Evolutionary conservation across 768 basidiomycete genomes (phyloP).

Genomic region (Mycena crocata): DNA sequence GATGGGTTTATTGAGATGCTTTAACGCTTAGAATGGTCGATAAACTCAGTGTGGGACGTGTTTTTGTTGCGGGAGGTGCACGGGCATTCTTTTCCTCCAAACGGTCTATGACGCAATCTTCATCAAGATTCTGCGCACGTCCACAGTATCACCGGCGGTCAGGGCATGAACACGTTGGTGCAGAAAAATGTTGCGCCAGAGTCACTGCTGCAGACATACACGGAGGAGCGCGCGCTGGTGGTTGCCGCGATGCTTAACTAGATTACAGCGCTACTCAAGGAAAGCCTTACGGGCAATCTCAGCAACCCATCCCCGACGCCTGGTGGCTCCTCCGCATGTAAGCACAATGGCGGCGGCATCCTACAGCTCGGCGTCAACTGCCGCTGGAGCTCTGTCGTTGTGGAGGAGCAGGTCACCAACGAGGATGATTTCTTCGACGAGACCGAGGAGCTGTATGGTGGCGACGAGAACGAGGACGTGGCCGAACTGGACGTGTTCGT

Average conservation of each 20-base stretch:
- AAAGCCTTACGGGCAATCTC: slow-evolving; percentile 46
- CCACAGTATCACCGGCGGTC: slow-evolving; percentile 34
- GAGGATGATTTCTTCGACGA: slow-evolving; percentile 29
- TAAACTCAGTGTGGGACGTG: slow-evolving; percentile 51
- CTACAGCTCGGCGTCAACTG: slow-evolving; percentile 50
- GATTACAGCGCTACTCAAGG: slow-evolving; percentile 35
- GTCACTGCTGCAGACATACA: slow-evolving; percentile 39
- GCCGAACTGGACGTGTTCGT: slow-evolving; percentile 35
- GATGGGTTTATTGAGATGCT: not conserved
- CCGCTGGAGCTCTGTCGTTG: slow-evolving; percentile 47
- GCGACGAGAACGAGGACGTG: slow-evolving; percentile 30
- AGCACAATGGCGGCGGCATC: slow-evolving; percentile 37
- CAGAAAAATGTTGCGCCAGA: slow-evolving; percentile 33
- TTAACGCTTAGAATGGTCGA: slow-evolving; percentile 50
- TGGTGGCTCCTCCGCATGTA: slow-evolving; percentile 21
- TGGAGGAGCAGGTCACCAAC: slow-evolving; percentile 50
- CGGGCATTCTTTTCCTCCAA: not conserved
- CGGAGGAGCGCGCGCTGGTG: slow-evolving; percentile 39
- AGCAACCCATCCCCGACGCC: slow-evolving; percentile 36
- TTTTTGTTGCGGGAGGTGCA: slow-evolving; percentile 57
- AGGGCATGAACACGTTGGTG: slow-evolving; percentile 37
- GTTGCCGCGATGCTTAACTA: slow-evolving; percentile 41
- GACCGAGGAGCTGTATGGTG: slow-evolving; percentile 38
- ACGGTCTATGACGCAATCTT: not conserved
- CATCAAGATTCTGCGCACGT: slow-evolving; percentile 44